Percentiles rank a stretch among this genome's conserved stretches.
Conservation (phyloP, 1,284 basidiomycete species). For the Stereum hirsutum region DNA sequence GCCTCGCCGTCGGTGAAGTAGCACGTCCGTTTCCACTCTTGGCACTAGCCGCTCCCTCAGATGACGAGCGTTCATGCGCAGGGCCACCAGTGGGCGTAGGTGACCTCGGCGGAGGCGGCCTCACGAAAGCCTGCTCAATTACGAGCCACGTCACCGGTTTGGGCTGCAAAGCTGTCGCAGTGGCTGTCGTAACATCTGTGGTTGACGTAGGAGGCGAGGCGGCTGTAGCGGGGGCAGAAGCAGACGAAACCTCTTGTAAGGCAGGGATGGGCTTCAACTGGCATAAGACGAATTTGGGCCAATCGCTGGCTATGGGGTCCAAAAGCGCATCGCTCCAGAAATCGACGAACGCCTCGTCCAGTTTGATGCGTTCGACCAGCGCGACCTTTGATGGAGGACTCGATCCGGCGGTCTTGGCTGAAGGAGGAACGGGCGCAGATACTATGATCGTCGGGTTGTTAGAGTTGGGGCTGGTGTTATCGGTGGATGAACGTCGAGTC, state of each 20-base stretch:
- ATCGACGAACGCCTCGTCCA: conserved; percentile 57
- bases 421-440: too few species aligned
- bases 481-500: conserved; percentile 18
- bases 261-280: conserved; percentile 38
- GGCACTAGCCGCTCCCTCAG: conserved; percentile 7
- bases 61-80: too few species aligned
- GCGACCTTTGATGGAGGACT: conserved; percentile 30
- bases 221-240: too few species aligned
- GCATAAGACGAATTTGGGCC: conserved; percentile 50
- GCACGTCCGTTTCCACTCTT: conserved; percentile 15
- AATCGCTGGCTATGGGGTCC: neutral
- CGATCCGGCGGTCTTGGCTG: conserved; percentile 11
- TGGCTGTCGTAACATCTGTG: too few species aligned
- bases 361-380: conserved; percentile 36
- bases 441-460: conserved; percentile 1
- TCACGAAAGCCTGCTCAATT: conserved; percentile 47
- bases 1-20: conserved; percentile 42
- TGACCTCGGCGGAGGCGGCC: conserved; percentile 26
- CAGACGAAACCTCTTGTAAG: conserved; percentile 5
- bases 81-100: too few species aligned
- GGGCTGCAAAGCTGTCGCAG: too few species aligned
- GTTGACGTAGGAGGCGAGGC: too few species aligned
- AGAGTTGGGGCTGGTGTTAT: conserved; percentile 14
- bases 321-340: neutral
- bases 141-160: conserved; percentile 48